Percentiles rank a stretch among this genome's conserved stretches.
Conservation (phyloP, 148 eudicot species). For the Limonium bicolor region DNA sequence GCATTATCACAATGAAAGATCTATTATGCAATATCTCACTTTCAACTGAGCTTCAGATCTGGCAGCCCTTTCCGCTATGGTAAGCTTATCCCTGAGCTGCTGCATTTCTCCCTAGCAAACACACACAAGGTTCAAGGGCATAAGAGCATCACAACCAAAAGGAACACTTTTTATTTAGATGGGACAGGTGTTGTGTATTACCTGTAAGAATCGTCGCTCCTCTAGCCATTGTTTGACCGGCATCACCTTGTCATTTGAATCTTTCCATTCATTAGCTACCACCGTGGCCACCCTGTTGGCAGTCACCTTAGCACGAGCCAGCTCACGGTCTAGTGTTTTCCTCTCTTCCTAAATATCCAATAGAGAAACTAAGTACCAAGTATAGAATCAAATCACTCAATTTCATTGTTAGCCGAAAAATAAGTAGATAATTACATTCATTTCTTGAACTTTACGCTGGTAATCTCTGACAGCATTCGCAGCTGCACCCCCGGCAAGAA, state of each 20-base stretch:
- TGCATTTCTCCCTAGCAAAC: conserved; percentile 81
- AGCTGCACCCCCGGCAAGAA: conserved; percentile 78
- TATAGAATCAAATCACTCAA: not conserved
- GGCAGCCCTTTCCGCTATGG: conserved; percentile 45
- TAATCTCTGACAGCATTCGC: conserved; percentile 74
- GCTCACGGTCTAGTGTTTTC: conserved; percentile 69
- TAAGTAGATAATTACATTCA: conserved; percentile 33
- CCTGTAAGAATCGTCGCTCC: conserved; percentile 72
- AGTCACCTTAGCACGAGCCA: conserved; percentile 66
- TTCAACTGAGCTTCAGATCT: conserved; percentile 59
- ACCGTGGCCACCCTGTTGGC: conserved; percentile 74
- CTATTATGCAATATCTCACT: conserved; percentile 15
- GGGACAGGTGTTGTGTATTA: not conserved
- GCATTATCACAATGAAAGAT: not conserved
- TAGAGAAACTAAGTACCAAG: not conserved
- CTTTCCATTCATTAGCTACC: conserved; percentile 85
- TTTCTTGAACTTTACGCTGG: conserved; percentile 68
- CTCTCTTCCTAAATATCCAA: conserved; percentile 41
- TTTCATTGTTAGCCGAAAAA: not conserved
- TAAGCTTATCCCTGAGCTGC: conserved; percentile 57
- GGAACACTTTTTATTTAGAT: not conserved
- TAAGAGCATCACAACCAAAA: not conserved
- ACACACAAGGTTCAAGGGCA: too few relatives aligned
- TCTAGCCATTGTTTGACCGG: conserved; percentile 80
- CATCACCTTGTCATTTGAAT: conserved; percentile 70